Base-by-base conservation (phyloP, 768 basidiomycete genomes). In the Phallus indusiatus region DNA sequence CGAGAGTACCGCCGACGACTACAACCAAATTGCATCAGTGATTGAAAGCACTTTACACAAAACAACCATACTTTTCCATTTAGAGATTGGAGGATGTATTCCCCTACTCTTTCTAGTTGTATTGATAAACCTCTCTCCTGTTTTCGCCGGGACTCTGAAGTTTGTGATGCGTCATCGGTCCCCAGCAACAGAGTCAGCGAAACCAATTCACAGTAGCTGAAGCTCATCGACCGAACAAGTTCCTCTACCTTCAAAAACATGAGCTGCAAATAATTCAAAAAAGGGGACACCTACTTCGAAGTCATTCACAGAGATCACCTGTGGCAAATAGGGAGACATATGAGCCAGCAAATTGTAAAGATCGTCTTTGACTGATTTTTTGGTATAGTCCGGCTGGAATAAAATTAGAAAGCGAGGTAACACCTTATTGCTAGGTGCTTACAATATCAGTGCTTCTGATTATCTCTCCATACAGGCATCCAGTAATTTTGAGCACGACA, bases 281-380 rank as follows among this genome's bases (percentile, higher is more conserved):
- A 16, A 28, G 34, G 20, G 1, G 34, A 62, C 18, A 52, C 63
- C 12, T 42, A 81, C 88, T 78, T 85, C 85, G 62, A 79, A 75
- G 67, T 88, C 85, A 49, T 78, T 75, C 59, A 70, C 67, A 2
- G 61, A 58, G 2, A 64, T 62, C 3, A 74, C 71, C 61, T 74
- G 93, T 1, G 94, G 94, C 68, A 98, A 96, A 70, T 93, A 92
- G 2, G 85, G 76, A 5, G 82, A 70, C 79, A 95, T 86, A 66
- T 91, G 84, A 11, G 78, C 77, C 0, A 96, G 74, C 17, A 96
- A 69, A 11, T 70, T 70, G 58, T 73, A 74, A 47, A 92, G 74
- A 55, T 85, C 80, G 11, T 78, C 75, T 20, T 76, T 67, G 12
- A 73, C 68, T 5, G 64, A 55, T 12, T 60, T 37, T 46, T 60